Base-by-base conservation (phyloP, 2,329 filamentous ascomycete species). In the Calonectria fujianensis region DNA sequence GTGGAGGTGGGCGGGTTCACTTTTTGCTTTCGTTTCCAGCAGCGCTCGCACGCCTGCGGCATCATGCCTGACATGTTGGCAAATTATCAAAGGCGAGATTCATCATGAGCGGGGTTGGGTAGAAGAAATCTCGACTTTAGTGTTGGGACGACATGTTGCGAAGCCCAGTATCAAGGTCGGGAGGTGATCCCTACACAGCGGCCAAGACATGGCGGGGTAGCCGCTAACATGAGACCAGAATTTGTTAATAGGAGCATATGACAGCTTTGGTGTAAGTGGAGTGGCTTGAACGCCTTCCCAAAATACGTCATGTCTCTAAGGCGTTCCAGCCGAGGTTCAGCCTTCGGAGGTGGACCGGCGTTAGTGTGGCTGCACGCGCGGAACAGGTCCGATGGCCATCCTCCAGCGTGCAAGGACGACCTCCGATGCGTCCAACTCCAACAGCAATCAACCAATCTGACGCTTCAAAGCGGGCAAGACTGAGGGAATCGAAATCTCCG, bases 1-100 rank as follows among this genome's bases (percentile, higher is more conserved):
- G 18, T 32, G 39, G 61, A 48, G 41, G 35, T 65, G 39, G 61
- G 61, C 39, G 18, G 39, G 14, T 50, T 65, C 41, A 76, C 39
- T 72, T 78, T 75, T 74, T 77, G 74, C 31, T 79, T 75, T 27
- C 77, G 71, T 48, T 72, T 76, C 67, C 74, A 76, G 69, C 77
- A 78, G 8, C 76, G 72, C 9, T 76, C 72, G 50, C 76, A 78
- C 11, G 76, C 76, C 14, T 65, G 61, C 61, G 61, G 61, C 61
- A 65, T 65, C 61, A 65, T 65, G 61, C 61, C 41, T 35, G 61
- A 65, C 61, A 65, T 65, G 7, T 65, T 65, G 61, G 27, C 61
- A 13, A 14, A 10, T 35, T n/a, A 45, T 27, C 18, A 65, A 16
- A 50, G n/a, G 18, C 41, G 45, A 48, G 45, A 50, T 27, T 31